Base-by-base conservation (phyloP, 768 basidiomycete species). In the Rhizopogon vesiculosus region DNA sequence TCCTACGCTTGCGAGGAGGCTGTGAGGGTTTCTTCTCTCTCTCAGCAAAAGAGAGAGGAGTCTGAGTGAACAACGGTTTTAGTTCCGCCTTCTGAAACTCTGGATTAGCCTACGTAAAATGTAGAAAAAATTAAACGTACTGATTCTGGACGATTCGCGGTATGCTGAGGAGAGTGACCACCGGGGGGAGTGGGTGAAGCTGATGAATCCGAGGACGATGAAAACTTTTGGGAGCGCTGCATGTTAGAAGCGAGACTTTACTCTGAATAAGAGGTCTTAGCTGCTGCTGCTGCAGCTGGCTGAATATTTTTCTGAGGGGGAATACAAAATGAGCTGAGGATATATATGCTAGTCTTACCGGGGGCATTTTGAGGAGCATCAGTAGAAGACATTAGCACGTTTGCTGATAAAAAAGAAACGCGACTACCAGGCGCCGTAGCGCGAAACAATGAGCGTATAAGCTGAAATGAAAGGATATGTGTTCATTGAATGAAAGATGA, bases 341-440 rank as follows among this genome's bases (percentile, higher is more conserved):
- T 49, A 49, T 49, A 49, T 49, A 49, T 49, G 35, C 35, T 13
- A 38, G 35, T 35, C 19, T 35, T 38, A 25, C 7, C 40, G 40
- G 40, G 6, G n/a, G 40, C 48, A 19, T 49, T 8, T 35, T 15
- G 35, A 25, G 48, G 48, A 49, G 48, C 48, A 49, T 38, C 48
- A 49, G 35, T 49, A 33, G 7, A 39, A 56, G 54, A 44, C 29
- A 22, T 16, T 33, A 28, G 45, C 68, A 72, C 61, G 66, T 66
- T 69, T 29, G 6, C 58, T 45, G 48, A 48, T 54, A 38, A 48
- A 63, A 22, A 61, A 60, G 60, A 54, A 67, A 70, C 69, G 62
- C 69, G 70, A 65, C 52, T 56, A 55, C 60, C 70, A 70, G 64
- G 69, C 67, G 61, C 61, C 69, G 62, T 67, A 70, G 66, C 61